These are phyloP conservation scores for Penicillium chermesinum DNA, from an alignment of 495 filamentous ascomycete species.

Conservation along the genomic window DNA sequence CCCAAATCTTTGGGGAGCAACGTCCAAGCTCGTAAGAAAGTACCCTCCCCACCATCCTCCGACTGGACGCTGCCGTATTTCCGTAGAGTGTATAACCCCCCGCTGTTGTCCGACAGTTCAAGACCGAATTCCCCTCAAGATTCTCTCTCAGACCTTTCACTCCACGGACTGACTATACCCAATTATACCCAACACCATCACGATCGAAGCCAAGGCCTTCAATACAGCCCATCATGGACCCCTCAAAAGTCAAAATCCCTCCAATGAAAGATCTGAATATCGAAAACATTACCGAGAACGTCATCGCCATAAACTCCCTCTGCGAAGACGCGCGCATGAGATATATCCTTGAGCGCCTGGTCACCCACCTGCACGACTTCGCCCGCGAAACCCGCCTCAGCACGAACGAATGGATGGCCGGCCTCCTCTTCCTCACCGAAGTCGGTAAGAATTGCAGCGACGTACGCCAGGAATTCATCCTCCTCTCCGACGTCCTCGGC, in stretches of 20 bases:
- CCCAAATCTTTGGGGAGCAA: too few species aligned
- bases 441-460: conserved; percentile 70
- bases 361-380: conserved; percentile 79
- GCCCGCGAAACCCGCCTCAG: conserved; percentile 75
- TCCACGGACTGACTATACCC: background rate
- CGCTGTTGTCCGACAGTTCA: too few species aligned
- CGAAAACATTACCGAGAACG: conserved; percentile 81
- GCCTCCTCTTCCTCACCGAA: conserved; percentile 62
- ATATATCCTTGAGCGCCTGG: conserved; percentile 67
- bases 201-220: background rate
- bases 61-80: too few species aligned
- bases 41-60: too few species aligned
- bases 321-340: conserved; percentile 58
- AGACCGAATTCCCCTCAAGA: too few species aligned
- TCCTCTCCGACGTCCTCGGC: conserved; percentile 86
- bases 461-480: conserved; percentile 86
- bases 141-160: background rate
- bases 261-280: conserved; percentile 68
- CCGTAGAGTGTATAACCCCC: too few species aligned
- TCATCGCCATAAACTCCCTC: conserved; percentile 68
- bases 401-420: conserved; percentile 74
- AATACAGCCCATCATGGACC: conserved; percentile 40
- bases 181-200: background rate
- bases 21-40: too few species aligned
- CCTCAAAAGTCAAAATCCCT: conserved; percentile 47